Conservation (phyloP, 208 protist species). For the Endotrypanum monterogeii region DNA sequence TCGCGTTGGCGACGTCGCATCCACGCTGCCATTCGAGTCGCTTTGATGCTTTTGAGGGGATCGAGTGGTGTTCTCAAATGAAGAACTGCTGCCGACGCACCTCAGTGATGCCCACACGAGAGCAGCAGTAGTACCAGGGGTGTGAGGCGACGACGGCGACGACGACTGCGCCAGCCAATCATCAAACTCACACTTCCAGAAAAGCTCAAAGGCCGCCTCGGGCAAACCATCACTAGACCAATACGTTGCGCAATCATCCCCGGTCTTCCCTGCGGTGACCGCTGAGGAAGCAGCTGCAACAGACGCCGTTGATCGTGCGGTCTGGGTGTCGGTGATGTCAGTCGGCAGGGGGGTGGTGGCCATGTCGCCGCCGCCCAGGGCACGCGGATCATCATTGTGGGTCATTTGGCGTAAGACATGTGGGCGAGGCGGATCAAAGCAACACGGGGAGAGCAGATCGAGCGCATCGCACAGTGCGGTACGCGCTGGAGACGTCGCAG, state of each 20-base stretch:
- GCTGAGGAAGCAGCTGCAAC: neutral
- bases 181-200: constrained; percentile 23
- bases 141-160: neutral
- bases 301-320: neutral
- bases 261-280: neutral
- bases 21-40: neutral
- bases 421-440: constrained; percentile 15
- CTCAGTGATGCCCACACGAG: constrained; percentile 5
- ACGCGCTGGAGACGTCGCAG: neutral
- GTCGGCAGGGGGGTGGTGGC: neutral
- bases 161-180: neutral
- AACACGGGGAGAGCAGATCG: neutral
- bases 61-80: neutral
- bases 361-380: neutral
- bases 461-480: neutral
- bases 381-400: neutral
- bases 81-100: neutral
- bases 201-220: constrained; percentile 15
- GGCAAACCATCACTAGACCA: constrained; percentile 15
- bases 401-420: neutral
- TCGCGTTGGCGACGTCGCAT: neutral
- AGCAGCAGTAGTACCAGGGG: neutral
- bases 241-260: neutral
- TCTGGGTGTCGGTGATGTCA: neutral
- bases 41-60: neutral